A percentile compares a stretch with the other conserved stretches of the same genome.
Evolutionary conservation across 2,329 filamentous ascomycete genomes (phyloP).

Genomic region (Colletotrichum lupini): DNA sequence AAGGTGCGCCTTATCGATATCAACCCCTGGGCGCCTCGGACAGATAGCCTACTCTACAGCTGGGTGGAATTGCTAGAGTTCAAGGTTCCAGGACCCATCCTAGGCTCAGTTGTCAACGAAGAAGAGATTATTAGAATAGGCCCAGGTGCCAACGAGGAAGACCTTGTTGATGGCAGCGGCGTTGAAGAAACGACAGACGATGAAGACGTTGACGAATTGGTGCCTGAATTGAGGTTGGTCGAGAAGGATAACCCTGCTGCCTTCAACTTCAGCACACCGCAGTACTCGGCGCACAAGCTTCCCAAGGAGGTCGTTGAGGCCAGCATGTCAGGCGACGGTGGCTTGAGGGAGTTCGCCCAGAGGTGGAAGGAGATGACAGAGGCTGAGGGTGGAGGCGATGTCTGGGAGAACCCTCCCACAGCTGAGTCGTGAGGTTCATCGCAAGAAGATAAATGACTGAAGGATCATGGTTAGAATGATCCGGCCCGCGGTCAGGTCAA

Average conservation of each 20-base stretch:
- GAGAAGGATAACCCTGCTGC: slow-evolving; percentile 88
- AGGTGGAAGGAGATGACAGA: slow-evolving; percentile 75
- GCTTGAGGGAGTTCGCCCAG: slow-evolving; percentile 82
- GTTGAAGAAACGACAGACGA: slow-evolving; percentile 50
- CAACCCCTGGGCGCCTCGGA: slow-evolving; percentile 92
- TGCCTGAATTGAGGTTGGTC: slow-evolving; percentile 82
- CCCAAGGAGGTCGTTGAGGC: slow-evolving; percentile 91
- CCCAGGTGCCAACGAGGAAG: slow-evolving; percentile 50
- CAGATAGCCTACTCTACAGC: slow-evolving; percentile 88
- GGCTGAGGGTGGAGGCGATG: slow-evolving; percentile 49
- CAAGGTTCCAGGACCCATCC: slow-evolving; percentile 68
- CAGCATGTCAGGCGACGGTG: slow-evolving; percentile 74
- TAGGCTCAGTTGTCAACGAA: slow-evolving; percentile 56
- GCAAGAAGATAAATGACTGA: not conserved
- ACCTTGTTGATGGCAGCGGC: slow-evolving; percentile 45
- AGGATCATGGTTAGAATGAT: not conserved
- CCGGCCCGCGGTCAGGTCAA: not conserved
- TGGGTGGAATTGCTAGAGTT: slow-evolving; percentile 88
- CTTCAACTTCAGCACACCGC: slow-evolving; percentile 84
- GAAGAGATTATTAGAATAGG: slow-evolving; percentile 55
- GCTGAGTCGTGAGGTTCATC: not conserved
- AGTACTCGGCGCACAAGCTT: slow-evolving; percentile 95
- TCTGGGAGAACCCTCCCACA: slow-evolving; percentile 47
- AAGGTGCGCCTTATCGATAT: slow-evolving; percentile 90
- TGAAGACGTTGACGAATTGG: slow-evolving; percentile 57